phyloP scores from a whole-genome alignment of 208 protist species.

The Trypanosoma congolense region DNA sequence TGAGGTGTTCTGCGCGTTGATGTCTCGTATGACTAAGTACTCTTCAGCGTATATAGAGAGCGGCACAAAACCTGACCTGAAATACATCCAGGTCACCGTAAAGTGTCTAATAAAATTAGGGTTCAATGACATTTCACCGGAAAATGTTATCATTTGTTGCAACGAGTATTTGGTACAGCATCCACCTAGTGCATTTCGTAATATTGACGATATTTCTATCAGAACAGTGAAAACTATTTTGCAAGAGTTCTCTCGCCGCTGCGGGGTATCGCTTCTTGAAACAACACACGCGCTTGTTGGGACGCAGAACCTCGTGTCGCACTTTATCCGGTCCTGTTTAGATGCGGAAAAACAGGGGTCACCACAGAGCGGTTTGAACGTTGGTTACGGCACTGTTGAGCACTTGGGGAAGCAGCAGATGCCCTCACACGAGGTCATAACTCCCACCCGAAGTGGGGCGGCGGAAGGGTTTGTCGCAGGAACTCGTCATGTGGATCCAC shows the following conservation, averaged over 20 bases:
- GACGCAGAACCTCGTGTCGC: constrained; percentile 70
- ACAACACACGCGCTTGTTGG: constrained; percentile 59
- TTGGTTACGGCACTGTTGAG: neutral
- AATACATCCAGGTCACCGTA: constrained; percentile 87
- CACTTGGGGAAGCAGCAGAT: neutral
- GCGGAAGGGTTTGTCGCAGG: neutral
- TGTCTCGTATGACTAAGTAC: constrained; percentile 78
- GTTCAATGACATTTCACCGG: constrained; percentile 45
- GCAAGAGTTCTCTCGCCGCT: constrained; percentile 52
- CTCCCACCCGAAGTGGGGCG: neutral
- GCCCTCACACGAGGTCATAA: neutral
- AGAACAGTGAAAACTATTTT: constrained; percentile 88
- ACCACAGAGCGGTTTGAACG: neutral
- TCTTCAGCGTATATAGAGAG: constrained; percentile 68
- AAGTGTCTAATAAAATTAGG: constrained; percentile 83
- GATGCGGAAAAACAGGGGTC: constrained; percentile 34
- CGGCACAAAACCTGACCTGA: constrained; percentile 65
- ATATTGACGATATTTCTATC: constrained; percentile 80
- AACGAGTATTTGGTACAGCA: constrained; percentile 87
- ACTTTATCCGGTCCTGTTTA: constrained; percentile 85
- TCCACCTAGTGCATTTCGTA: constrained; percentile 81
- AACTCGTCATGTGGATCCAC: neutral
- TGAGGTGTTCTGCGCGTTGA: constrained; percentile 75
- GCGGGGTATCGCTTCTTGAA: constrained; percentile 41
- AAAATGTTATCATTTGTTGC: constrained; percentile 79